These are phyloP conservation scores for Phytophthora syringae DNA, from an alignment of 352 stramenopile species.

Conservation along the genomic window DNA sequence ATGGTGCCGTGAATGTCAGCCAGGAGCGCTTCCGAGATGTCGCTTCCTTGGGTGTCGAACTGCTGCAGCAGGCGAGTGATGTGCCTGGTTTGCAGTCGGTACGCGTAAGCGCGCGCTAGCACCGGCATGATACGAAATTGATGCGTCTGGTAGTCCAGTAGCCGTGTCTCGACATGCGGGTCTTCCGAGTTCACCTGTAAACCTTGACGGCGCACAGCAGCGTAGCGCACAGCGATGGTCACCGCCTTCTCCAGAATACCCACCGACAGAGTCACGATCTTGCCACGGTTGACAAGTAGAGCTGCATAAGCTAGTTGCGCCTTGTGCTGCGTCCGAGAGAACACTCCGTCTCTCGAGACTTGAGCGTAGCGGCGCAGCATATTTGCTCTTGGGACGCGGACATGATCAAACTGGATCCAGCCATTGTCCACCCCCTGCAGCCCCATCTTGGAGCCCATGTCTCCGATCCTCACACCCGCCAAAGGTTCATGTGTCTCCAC, in stretches of 20 bases:
- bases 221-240: slow-evolving; percentile 95
- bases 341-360: slow-evolving; percentile 70
- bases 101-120: slow-evolving; percentile 91
- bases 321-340: slow-evolving; percentile 65
- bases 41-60: slow-evolving; percentile 83
- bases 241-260: slow-evolving; percentile 91
- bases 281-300: slow-evolving; percentile 77
- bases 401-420: slow-evolving; percentile 79
- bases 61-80: slow-evolving; percentile 80
- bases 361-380: slow-evolving; percentile 79
- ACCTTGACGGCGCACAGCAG: slow-evolving; percentile 91
- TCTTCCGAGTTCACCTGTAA: slow-evolving; percentile 58
- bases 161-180: slow-evolving; percentile 76
- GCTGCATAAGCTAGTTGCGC: slow-evolving; percentile 74
- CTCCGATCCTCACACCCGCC: slow-evolving; percentile 63
- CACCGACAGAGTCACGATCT: slow-evolving; percentile 73
- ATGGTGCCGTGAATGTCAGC: slow-evolving; percentile 95
- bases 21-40: slow-evolving; percentile 75
- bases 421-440: slow-evolving; percentile 82
- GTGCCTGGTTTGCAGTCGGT: slow-evolving; percentile 92
- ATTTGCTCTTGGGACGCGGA: slow-evolving; percentile 74
- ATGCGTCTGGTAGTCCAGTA: slow-evolving; percentile 96
- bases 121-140: slow-evolving; percentile 94
- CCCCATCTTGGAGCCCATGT: slow-evolving; percentile 76
- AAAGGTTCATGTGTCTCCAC: slow-evolving; percentile 67